Percentiles rank a stretch among this genome's conserved stretches.
phyloP scores from a whole-genome alignment of 2,329 filamentous ascomycete species.

The Apiospora rasikravindrae region DNA sequence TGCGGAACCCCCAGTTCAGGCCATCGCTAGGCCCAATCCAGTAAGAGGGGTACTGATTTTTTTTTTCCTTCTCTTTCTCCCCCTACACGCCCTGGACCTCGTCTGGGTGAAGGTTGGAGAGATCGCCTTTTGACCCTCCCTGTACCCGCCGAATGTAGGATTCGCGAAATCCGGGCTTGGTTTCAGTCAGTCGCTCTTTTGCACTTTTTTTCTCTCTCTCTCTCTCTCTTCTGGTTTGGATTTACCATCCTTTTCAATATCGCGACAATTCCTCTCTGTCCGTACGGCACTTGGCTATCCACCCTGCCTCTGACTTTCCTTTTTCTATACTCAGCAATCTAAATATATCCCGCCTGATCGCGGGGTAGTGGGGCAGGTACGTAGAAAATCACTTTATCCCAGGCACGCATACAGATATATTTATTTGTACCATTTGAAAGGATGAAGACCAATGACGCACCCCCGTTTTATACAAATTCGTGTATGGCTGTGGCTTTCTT shows the following conservation, averaged over 20 bases:
- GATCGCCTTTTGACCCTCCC: constrained; percentile 17
- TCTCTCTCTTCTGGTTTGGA: neutral
- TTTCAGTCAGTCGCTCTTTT: constrained; percentile 12
- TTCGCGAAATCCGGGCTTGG: neutral
- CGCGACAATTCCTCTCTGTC: neutral
- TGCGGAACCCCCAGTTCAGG: constrained; percentile 22
- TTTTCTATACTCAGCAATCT: neutral
- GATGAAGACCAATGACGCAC: neutral
- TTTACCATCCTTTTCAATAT: neutral
- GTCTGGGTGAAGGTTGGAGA: neutral
- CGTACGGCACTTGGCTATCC: neutral
- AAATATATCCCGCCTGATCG: neutral
- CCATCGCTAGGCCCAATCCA: constrained; percentile 28
- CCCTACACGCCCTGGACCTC: neutral
- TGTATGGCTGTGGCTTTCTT: too few relatives aligned
- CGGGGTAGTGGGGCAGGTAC: constrained; percentile 27
- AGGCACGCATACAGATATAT: neutral
- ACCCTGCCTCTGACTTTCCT: neutral
- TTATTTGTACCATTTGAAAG: neutral
- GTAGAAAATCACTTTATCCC: constrained; percentile 8
- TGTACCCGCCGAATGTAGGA: neutral
- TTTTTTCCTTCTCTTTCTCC: constrained; percentile 16
- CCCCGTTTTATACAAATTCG: neutral
- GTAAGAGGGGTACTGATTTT: constrained; percentile 40
- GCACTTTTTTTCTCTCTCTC: too few relatives aligned